These are phyloP conservation scores for Juglanconis oblonga DNA, from an alignment of 2,329 filamentous ascomycete genomes.

Conservation along the genomic window DNA sequence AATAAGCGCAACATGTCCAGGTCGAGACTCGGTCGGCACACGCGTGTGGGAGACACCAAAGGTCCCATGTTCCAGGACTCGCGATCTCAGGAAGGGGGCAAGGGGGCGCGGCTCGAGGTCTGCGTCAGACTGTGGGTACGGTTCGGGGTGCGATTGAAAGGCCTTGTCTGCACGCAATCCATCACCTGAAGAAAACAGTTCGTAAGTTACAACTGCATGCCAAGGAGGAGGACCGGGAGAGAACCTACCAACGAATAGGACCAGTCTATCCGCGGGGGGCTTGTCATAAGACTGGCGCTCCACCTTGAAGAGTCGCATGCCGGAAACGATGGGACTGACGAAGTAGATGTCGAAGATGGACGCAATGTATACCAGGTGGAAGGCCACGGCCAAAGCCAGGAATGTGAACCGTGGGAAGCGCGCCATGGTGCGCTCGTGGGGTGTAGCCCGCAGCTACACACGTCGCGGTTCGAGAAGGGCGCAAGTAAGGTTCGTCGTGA, in stretches of 20 bases:
- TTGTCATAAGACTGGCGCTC: constrained; percentile 57
- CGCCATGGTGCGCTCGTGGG: constrained; percentile 42
- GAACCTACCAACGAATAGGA: constrained; percentile 81
- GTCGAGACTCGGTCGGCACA: constrained; percentile 93
- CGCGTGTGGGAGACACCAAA: constrained; percentile 97
- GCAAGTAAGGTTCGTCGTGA: neutral
- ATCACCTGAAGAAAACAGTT: constrained; percentile 56
- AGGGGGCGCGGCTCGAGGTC: constrained; percentile 74
- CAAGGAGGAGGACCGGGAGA: neutral
- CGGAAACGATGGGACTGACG: constrained; percentile 92
- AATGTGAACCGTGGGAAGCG: constrained; percentile 70
- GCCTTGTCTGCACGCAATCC: constrained; percentile 96
- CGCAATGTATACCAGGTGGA: constrained; percentile 89
- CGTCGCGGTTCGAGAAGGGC: neutral
- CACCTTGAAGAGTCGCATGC: constrained; percentile 80
- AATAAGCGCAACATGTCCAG: constrained; percentile 94
- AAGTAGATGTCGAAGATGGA: constrained; percentile 99
- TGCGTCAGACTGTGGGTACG: constrained; percentile 64
- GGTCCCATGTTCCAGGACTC: constrained; percentile 83
- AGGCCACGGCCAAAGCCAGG: constrained; percentile 81
- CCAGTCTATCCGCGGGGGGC: constrained; percentile 83
- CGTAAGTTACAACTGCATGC: neutral
- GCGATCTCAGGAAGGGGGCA: constrained; percentile 86
- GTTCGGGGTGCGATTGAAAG: constrained; percentile 89
- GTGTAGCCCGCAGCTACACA: constrained; percentile 12